Percentiles rank a stretch among this genome's conserved stretches.
These are phyloP conservation scores for Phialocephala sp. DNA, from an alignment of 2,329 filamentous ascomycete genomes.

Conservation along the genomic window DNA sequence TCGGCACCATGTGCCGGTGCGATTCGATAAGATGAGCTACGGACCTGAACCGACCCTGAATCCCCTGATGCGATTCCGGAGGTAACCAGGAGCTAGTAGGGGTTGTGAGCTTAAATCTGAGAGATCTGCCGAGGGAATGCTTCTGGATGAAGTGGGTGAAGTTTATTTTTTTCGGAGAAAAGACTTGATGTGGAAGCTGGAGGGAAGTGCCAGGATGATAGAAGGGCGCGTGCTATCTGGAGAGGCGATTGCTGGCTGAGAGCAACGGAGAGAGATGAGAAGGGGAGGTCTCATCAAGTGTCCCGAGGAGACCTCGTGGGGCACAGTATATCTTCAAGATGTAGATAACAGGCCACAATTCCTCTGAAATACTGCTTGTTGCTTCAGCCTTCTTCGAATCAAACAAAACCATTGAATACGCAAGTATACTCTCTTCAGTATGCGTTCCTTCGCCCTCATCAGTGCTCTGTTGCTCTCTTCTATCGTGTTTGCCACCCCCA, in stretches of 20 bases:
- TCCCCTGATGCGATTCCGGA: neutral
- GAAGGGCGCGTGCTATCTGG: neutral
- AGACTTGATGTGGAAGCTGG: slow-evolving; percentile 22
- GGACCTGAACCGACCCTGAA: slow-evolving; percentile 6
- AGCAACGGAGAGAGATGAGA: neutral
- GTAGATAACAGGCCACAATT: neutral
- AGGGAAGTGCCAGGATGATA: slow-evolving; percentile 13
- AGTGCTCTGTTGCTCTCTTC: slow-evolving; percentile 24
- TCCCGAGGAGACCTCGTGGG: neutral
- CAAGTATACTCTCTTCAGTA: slow-evolving; percentile 18
- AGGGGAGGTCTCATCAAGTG: neutral
- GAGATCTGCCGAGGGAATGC: neutral
- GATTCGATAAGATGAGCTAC: slow-evolving; percentile 21
- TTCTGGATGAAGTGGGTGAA: slow-evolving; percentile 1
- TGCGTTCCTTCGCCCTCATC: slow-evolving; percentile 29
- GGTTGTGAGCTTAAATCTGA: slow-evolving; percentile 18
- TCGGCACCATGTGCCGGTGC: slow-evolving; percentile 23
- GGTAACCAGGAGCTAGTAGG: neutral
- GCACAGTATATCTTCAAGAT: neutral
- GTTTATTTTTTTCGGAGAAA: slow-evolving; percentile 21
- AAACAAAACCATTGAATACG: neutral
- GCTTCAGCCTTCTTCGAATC: neutral
- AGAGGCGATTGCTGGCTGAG: slow-evolving; percentile 6
- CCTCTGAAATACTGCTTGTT: neutral
- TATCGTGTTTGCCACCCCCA: slow-evolving; percentile 32